Evolutionary conservation across 495 filamentous ascomycete genomes (phyloP), one percentile per base, ranked within the genome.

Genomic region (Penicillium coffeae): DNA sequence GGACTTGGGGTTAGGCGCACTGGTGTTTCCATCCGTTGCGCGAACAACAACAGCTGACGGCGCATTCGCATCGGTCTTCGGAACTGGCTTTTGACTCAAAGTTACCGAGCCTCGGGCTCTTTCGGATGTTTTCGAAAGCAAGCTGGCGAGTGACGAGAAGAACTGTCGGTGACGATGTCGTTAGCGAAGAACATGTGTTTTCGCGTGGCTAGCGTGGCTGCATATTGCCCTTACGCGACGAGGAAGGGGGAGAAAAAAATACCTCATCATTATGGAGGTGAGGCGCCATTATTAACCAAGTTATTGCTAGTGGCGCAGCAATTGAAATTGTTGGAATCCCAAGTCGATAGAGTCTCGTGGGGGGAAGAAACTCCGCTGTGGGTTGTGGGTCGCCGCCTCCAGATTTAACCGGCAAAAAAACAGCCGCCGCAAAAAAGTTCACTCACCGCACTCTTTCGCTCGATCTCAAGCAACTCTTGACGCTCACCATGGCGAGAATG

Each of bases 261-360:
- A 90, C 89, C 77, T 90, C 86, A 45, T 90, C 86, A 56, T 90
- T 83, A 60, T 69, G 83, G 54, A 90, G 48, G 65, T 82, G 84
- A 32, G 69, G 63, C 21, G 75, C 52, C 81, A 85, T 85, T 22
- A 54, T 67, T 40, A 48, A 44, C 42, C 37, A 55, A 52, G 51
- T 47, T 38, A 32, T 35, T 35, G 21, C 32, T 10, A 52, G 25
- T 38, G 20, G 39, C 32, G 15, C 44, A 45, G 49, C 22, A 42
- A 58, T 52, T 42, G 45, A 42, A 13, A 10, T 37, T 21, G 27
- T 43, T 27, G 8, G 21, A 32, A 48, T 13, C 34, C 18, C 47
- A 45, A 35, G 22, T 46, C 47, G 47, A 40, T 38, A 12, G 30
- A 33, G 22, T 36, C 21, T 54, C 47, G 55, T 51, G 57, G 58